Evolutionary conservation across 2,329 filamentous ascomycete species (phyloP), one percentile per base, ranked within the genome.

Genomic region (Volutella citrinella): DNA sequence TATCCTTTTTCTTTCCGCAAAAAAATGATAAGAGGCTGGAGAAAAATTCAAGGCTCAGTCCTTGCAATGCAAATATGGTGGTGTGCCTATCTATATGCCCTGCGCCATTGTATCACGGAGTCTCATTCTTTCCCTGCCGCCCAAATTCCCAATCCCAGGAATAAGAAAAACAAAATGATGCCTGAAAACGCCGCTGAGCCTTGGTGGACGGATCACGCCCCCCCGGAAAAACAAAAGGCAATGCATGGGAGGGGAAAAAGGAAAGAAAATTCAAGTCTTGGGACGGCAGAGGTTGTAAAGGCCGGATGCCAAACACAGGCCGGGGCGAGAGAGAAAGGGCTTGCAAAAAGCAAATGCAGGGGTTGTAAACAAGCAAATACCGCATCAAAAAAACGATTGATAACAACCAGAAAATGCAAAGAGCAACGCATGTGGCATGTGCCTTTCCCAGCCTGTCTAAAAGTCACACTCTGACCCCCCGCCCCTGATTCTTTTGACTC

Each of bases 51-150:
- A 36, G 35, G n/a, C n/a, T n/a, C n/a, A n/a, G n/a, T n/a, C n/a
- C 40, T 42, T 39, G 27, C 32, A 34, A 38, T 41, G 43, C 47
- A 48, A 29, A 38, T n/a, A n/a, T n/a, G n/a, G n/a, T n/a, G n/a
- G n/a, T n/a, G n/a, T n/a, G n/a, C n/a, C n/a, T n/a, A n/a, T n/a
- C n/a, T n/a, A n/a, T n/a, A 25, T 37, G 28, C 38, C 36, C 32
- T 42, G 28, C 44, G 32, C 38, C 38, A 34, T 49, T n/a, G 40
- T 38, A 37, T 38, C 34, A 39, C 26, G 38, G 34, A 25, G 31
- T 27, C 31, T 39, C 28, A 30, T 41, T 36, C 36, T 44, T 37
- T 36, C 31, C 38, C 29, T 34, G 15, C 15, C 40, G 39, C 38
- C 32, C 27, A 27, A 18, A 33, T 34, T 33, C 17, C 42, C 40